These are phyloP conservation scores for Leucosporidium scottii DNA, from an alignment of 768 basidiomycete genomes.

Conservation along the genomic window DNA sequence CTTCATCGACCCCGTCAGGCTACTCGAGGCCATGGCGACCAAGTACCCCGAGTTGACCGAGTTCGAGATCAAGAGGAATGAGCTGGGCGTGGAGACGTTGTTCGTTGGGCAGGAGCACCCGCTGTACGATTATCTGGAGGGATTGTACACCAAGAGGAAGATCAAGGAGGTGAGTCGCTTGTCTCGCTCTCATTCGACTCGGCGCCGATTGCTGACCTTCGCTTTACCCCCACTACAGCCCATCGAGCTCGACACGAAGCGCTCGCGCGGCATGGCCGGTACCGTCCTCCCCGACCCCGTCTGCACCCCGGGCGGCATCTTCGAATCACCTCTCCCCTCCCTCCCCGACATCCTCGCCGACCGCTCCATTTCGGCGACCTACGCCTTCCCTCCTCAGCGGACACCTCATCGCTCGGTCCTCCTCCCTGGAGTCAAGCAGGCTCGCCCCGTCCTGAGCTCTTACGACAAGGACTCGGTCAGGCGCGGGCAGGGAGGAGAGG, in stretches of 20 bases:
- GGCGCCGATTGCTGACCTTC: too few relatives aligned
- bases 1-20: slow-evolving; percentile 78
- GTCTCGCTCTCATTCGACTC: slow-evolving; percentile 1
- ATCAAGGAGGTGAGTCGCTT: slow-evolving; percentile 57
- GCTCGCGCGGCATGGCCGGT: slow-evolving; percentile 74
- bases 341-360: slow-evolving; percentile 79
- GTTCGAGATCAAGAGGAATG: slow-evolving; percentile 76
- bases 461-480: slow-evolving; percentile 57
- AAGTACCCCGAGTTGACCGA: slow-evolving; percentile 57
- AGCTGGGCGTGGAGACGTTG: slow-evolving; percentile 72
- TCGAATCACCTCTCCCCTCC: slow-evolving; percentile 62
- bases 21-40: slow-evolving; percentile 73
- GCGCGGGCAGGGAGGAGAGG: slow-evolving; percentile 27
- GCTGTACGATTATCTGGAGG: slow-evolving; percentile 78
- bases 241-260: slow-evolving; percentile 57
- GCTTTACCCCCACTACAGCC: slow-evolving; percentile 50
- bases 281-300: slow-evolving; percentile 72
- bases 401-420: slow-evolving; percentile 77
- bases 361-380: slow-evolving; percentile 74
- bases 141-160: slow-evolving; percentile 83
- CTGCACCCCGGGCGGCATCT: slow-evolving; percentile 86
- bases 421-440: slow-evolving; percentile 61
- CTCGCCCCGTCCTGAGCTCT: slow-evolving; percentile 56
- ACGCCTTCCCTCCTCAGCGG: slow-evolving; percentile 80
- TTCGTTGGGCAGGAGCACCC: slow-evolving; percentile 77